These are phyloP conservation scores for Meira miltonrushii DNA, from an alignment of 1,284 basidiomycete genomes.

Conservation along the genomic window DNA sequence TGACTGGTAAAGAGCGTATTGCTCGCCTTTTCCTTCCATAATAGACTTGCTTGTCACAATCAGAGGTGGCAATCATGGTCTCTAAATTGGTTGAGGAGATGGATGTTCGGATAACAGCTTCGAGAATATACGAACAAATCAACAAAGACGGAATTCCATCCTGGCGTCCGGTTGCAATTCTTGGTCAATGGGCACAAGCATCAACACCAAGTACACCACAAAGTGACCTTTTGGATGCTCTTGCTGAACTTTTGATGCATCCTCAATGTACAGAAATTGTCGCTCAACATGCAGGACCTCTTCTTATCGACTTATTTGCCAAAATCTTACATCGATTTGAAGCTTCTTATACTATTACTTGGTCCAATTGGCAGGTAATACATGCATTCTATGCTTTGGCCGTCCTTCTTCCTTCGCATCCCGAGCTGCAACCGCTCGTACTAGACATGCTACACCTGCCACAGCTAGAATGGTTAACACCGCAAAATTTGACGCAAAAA, in stretches of 20 bases:
- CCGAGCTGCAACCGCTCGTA: slow-evolving; percentile 22
- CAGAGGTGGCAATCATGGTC: too few species aligned
- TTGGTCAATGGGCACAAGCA: slow-evolving; percentile 14
- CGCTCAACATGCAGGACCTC: slow-evolving; percentile 39
- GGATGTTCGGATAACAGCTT: too few species aligned
- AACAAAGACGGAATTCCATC: neutral
- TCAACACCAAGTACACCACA: slow-evolving; percentile 1
- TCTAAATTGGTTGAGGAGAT: too few species aligned
- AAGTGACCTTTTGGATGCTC: slow-evolving; percentile 24
- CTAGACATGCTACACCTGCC: neutral
- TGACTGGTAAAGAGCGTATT: too few species aligned
- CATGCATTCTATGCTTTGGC: slow-evolving; percentile 18
- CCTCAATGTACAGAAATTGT: slow-evolving; percentile 35
- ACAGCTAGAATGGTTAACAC: neutral
- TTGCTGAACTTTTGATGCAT: slow-evolving; percentile 41
- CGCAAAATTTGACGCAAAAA: neutral
- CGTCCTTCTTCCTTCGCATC: slow-evolving; percentile 33
- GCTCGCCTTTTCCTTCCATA: too few species aligned
- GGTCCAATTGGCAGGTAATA: neutral
- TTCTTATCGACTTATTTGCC: slow-evolving; percentile 45
- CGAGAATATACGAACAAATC: neutral
- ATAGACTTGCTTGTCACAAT: too few species aligned
- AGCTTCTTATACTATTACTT: neutral
- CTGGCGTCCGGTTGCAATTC: neutral
- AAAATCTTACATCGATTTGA: slow-evolving; percentile 26